Evolutionary conservation across 768 basidiomycete species (phyloP), one percentile per base, ranked within the genome.

Genomic region (Russula griseocarnosa): DNA sequence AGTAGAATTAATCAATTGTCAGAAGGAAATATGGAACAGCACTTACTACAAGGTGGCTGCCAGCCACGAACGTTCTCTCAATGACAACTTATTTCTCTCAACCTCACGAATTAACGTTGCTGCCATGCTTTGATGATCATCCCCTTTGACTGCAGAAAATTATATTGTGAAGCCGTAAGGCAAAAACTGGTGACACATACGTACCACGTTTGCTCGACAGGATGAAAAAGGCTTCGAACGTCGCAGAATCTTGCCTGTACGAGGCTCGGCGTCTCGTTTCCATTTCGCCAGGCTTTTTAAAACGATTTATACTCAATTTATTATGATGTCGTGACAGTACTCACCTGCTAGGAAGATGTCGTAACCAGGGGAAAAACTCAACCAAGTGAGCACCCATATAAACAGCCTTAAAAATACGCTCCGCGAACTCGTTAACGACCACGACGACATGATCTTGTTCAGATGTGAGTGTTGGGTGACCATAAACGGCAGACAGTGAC

Each of bases 351-450:
- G 54, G 54, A 24, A 55, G 7, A 40, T 55, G 14, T 40, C 38
- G 36, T 24, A 55, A 16, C 54, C 54, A 55, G 36, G 54, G 36
- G 54, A 55, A 55, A 40, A 40, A 28, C 8, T 55, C 36, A 28
- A 55, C 54, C 22, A 40, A 40, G 24, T 55, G 22, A 28, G 38
- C 38, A 13, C 54, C 54, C 24, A 14, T 38, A 4, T 10, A 1
- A 26, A 22, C 16, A 8, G 54, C 38, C 7, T 7, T 30, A 22
- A 38, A 26, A 9, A 55, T 24, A 55, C 54, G 36, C 24, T 38
- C 38, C 3, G 36, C 22, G n/a, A 55, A 40, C 18, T 55, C 38
- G 22, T 55, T 40, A 8, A 55, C 40, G 18, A 8, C 8, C 8
- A 40, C 54, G 24, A 55, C 16, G 18, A 16, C 26, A 26, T 24